phyloP scores from a whole-genome alignment of 441 rosid genomes.

The Gossypium gossypioides region DNA sequence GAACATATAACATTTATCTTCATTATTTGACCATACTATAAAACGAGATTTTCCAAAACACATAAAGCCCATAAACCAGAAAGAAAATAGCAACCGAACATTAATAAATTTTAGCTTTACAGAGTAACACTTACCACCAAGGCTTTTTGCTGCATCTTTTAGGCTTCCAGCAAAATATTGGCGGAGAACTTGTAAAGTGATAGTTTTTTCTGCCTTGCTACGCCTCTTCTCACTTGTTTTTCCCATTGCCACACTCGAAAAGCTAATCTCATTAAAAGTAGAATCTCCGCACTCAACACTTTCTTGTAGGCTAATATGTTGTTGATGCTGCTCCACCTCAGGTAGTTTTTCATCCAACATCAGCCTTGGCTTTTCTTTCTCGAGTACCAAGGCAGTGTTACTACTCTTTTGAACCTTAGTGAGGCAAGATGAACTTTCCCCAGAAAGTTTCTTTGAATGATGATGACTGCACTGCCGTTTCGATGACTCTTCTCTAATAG shows the following conservation, averaged over 20 bases:
- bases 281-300: slow-evolving; percentile 36
- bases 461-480: slow-evolving; percentile 18
- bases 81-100: not conserved
- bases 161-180: slow-evolving; percentile 81
- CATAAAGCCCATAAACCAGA: no score
- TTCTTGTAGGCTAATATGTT: slow-evolving; percentile 27
- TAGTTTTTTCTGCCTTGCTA: slow-evolving; percentile 54
- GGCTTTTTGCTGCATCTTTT: slow-evolving; percentile 85
- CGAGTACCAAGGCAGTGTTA: slow-evolving; percentile 14
- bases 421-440: slow-evolving; percentile 27
- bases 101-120: not conserved
- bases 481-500: slow-evolving; percentile 26
- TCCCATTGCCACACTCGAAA: slow-evolving; percentile 26
- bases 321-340: slow-evolving; percentile 18
- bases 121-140: slow-evolving; percentile 57
- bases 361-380: slow-evolving; percentile 21
- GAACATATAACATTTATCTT: not conserved
- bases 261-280: slow-evolving; percentile 38
- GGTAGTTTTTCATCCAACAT: slow-evolving; percentile 20
- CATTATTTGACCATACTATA: not conserved
- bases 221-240: slow-evolving; percentile 49
- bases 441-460: slow-evolving; percentile 23
- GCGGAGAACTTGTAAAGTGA: slow-evolving; percentile 64
- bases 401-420: slow-evolving; percentile 24
- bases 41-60: not conserved